Conservation (phyloP, 164 flowering plant species). For the Umbellularia californica region DNA sequence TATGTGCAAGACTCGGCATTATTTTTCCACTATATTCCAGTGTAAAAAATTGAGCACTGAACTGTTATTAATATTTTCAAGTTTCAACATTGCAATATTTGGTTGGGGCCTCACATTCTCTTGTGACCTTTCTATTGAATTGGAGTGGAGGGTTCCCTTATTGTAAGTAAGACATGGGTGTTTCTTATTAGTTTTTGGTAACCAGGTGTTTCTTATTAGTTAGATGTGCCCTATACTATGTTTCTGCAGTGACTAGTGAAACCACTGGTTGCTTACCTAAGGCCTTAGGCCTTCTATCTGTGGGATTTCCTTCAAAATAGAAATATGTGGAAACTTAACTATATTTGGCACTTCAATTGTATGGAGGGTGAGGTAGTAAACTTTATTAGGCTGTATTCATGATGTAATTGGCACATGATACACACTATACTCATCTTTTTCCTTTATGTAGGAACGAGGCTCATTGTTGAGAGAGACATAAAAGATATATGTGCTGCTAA, state of each 20-base stretch:
- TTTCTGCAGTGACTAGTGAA: background rate
- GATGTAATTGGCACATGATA: background rate
- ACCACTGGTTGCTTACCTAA: background rate
- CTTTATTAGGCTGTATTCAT: background rate
- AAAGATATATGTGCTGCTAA: constrained; percentile 42
- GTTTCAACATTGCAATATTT: background rate
- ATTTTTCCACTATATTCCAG: background rate
- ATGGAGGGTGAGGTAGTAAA: background rate
- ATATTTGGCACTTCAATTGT: background rate
- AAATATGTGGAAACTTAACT: background rate
- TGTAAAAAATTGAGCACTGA: background rate
- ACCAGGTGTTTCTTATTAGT: background rate
- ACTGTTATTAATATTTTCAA: too few species aligned
- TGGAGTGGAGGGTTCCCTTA: background rate
- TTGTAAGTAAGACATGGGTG: background rate
- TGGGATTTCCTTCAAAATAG: background rate
- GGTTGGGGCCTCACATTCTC: background rate
- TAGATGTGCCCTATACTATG: background rate
- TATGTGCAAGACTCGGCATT: background rate
- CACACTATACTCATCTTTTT: background rate
- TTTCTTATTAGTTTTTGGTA: background rate
- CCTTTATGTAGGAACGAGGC: constrained; percentile 53
- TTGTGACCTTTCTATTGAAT: background rate
- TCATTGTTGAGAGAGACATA: constrained; percentile 42
- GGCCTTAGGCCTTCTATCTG: background rate